Evolutionary conservation across 2,329 filamentous ascomycete species (phyloP).

Genomic region (Diplodia sapinea): DNA sequence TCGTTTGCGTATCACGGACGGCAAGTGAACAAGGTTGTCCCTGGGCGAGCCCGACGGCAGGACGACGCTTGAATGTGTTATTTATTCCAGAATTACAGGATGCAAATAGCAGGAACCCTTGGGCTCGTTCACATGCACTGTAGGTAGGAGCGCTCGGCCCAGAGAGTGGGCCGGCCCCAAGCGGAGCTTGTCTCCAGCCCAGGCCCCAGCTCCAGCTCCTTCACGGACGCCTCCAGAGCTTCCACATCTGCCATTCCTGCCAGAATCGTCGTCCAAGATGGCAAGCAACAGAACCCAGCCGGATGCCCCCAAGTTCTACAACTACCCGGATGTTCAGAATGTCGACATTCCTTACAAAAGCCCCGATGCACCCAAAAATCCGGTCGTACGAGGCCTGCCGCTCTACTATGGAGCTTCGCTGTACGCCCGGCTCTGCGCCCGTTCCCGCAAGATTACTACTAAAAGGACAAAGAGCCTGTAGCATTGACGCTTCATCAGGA

Average conservation of each 20-base stretch:
- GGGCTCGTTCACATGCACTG: not conserved
- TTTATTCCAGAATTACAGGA: not conserved
- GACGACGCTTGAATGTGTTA: not conserved
- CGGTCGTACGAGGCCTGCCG: slow-evolving; percentile 69
- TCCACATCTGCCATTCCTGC: not conserved
- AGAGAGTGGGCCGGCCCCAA: not conserved
- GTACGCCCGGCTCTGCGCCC: slow-evolving; percentile 54
- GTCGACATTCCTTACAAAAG: slow-evolving; percentile 44
- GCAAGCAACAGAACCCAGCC: not conserved
- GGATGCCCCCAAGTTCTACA: slow-evolving; percentile 34
- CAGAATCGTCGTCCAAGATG: slow-evolving; percentile 7
- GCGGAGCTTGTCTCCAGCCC: slow-evolving; percentile 3
- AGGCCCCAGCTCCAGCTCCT: slow-evolving; percentile 11
- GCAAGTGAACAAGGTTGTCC: not conserved
- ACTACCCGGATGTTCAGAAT: slow-evolving; percentile 45
- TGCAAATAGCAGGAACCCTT: not conserved
- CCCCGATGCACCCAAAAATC: slow-evolving; percentile 62
- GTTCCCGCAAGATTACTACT: slow-evolving; percentile 23
- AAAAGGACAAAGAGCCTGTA: not conserved
- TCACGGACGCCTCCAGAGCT: not conserved
- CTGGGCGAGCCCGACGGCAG: too few relatives aligned
- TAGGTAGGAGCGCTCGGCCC: not conserved
- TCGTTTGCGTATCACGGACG: not conserved
- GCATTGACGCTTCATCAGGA: slow-evolving; percentile 49
- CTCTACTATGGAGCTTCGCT: slow-evolving; percentile 67